Evolutionary conservation across 768 basidiomycete species (phyloP).

Genomic region (Coprinopsis sp.): DNA sequence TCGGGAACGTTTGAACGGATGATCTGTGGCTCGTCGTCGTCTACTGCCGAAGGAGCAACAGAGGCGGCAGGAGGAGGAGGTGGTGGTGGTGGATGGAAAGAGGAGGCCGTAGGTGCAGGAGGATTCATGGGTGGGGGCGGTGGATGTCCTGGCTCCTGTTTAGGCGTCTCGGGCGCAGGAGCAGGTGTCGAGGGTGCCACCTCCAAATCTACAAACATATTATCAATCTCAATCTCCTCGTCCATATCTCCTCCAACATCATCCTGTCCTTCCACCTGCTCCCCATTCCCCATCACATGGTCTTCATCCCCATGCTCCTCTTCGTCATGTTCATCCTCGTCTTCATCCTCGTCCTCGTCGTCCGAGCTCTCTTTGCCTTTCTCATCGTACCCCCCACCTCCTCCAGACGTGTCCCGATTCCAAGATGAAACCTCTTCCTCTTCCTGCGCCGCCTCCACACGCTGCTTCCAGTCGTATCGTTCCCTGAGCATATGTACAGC

Average conservation of each 20-base stretch:
- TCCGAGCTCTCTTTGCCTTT: slow-evolving; percentile 7
- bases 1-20: not conserved
- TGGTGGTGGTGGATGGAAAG: no score
- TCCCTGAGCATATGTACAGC: slow-evolving; percentile 76
- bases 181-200: not conserved
- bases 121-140: not conserved
- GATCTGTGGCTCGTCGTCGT: not conserved
- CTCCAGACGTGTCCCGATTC: no score
- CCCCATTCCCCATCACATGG: slow-evolving; percentile 17
- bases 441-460: slow-evolving; percentile 66
- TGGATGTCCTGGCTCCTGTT: not conserved
- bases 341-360: slow-evolving; percentile 24
- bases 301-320: slow-evolving; percentile 24
- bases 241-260: not conserved
- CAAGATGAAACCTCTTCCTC: no score
- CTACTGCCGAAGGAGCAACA: no score
- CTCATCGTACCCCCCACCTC: slow-evolving; percentile 43
- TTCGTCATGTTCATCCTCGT: slow-evolving; percentile 22
- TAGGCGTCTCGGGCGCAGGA: not conserved
- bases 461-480: slow-evolving; percentile 76
- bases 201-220: no score
- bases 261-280: slow-evolving; percentile 7
- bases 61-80: no score
- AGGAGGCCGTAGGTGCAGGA: not conserved
- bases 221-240: not conserved